Conservation (phyloP, 2,329 filamentous ascomycete species). For the Nigrospora oryzae region DNA sequence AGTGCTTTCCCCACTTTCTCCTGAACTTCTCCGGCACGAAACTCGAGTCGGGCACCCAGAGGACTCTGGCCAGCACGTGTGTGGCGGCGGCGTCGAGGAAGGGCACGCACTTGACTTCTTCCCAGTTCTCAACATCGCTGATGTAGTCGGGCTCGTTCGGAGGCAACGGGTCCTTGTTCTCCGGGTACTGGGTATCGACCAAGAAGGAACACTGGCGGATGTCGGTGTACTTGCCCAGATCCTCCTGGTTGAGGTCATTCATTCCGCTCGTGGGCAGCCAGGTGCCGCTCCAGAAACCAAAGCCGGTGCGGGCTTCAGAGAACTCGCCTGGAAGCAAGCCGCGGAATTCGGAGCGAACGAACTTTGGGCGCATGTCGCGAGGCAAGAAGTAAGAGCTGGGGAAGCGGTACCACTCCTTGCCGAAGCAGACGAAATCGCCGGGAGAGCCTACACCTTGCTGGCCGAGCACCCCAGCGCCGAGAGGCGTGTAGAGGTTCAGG, state of each 20-base stretch:
- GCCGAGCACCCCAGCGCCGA: constrained; percentile 46
- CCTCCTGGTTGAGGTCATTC: constrained; percentile 87
- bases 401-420: constrained; percentile 98
- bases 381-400: constrained; percentile 90
- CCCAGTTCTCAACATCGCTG: constrained; percentile 67
- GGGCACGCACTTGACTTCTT: constrained; percentile 61
- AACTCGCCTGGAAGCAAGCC: constrained; percentile 90
- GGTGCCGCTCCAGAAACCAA: constrained; percentile 73
- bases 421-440: constrained; percentile 74
- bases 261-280: constrained; percentile 76
- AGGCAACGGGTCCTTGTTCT: constrained; percentile 38
- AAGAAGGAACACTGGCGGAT: constrained; percentile 71
- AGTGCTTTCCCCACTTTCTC: constrained; percentile 83
- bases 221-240: constrained; percentile 77
- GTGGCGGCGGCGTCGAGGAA: constrained; percentile 80
- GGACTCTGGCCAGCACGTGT: constrained; percentile 60
- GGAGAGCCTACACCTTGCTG: constrained; percentile 40
- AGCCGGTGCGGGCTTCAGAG: constrained; percentile 59
- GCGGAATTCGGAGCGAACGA: constrained; percentile 81
- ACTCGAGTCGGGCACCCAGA: constrained; percentile 71
- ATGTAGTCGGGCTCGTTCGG: constrained; percentile 74
- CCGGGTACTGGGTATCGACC: constrained; percentile 77
- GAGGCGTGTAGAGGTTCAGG: constrained; percentile 57
- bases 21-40: constrained; percentile 61
- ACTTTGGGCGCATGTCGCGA: constrained; percentile 74